A percentile compares a stretch with the other conserved stretches of the same genome.
phyloP scores from a whole-genome alignment of 805 yeast genomes.

The Candida endomychidarum region DNA sequence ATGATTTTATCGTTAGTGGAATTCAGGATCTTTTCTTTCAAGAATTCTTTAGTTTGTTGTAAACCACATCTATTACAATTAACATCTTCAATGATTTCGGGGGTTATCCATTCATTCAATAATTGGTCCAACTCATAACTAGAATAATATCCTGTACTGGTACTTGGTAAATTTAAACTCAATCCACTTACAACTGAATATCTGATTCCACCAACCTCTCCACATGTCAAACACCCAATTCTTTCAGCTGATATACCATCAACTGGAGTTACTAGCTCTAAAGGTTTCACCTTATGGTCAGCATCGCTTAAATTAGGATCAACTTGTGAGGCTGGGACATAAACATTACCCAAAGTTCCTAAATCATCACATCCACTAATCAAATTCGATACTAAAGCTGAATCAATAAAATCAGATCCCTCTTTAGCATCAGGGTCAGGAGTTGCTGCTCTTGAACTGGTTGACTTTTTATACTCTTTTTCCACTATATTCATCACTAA shows the following conservation, averaged over 20 bases:
- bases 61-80: conserved; percentile 93
- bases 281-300: conserved; percentile 46
- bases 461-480: conserved; percentile 45
- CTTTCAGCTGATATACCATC: conserved; percentile 89
- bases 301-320: conserved; percentile 62
- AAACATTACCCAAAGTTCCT: conserved; percentile 63
- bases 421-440: conserved; percentile 22
- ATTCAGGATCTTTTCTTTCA: conserved; percentile 47
- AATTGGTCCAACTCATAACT: conserved; percentile 48
- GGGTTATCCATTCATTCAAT: conserved; percentile 65
- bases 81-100: conserved; percentile 89
- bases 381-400: conserved; percentile 24
- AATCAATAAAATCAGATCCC: conserved; percentile 21
- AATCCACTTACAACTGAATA: conserved; percentile 76
- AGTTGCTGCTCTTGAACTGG: conserved; percentile 20
- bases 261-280: conserved; percentile 77
- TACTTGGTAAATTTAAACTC: conserved; percentile 63
- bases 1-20: conserved; percentile 38
- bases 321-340: conserved; percentile 71
- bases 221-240: conserved; percentile 87
- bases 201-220: conserved; percentile 91
- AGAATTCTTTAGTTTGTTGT: conserved; percentile 53
- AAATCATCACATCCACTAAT: conserved; percentile 44
- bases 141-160: conserved; percentile 28
- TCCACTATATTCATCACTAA: conserved; percentile 67